Percentiles rank a stretch among this genome's conserved stretches.
Evolutionary conservation across 306 rosid species (phyloP).

Genomic region (Lathyrus sativus): DNA sequence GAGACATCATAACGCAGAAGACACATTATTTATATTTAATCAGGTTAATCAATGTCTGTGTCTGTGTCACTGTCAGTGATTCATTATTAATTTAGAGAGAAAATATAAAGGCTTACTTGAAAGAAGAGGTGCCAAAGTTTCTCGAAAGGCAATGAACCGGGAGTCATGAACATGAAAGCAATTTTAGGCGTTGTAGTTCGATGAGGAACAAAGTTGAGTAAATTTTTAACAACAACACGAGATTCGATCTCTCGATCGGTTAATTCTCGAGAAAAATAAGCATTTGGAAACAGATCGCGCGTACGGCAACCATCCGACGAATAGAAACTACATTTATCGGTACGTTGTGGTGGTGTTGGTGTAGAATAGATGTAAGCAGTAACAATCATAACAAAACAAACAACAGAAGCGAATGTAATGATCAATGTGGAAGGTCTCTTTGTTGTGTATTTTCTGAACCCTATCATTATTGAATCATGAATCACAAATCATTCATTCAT

Average conservation of each 20-base stretch:
- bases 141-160: constrained; percentile 82
- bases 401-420: constrained; percentile 42
- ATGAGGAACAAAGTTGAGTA: constrained; percentile 52
- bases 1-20: neutral
- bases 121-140: constrained; percentile 84
- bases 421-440: constrained; percentile 56
- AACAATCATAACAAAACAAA: constrained; percentile 48
- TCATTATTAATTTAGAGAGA: neutral
- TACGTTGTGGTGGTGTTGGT: constrained; percentile 24
- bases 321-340: constrained; percentile 52
- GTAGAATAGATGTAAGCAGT: constrained; percentile 47
- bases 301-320: constrained; percentile 43
- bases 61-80: neutral
- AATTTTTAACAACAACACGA: constrained; percentile 62
- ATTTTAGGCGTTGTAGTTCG: constrained; percentile 63
- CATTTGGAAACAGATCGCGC: constrained; percentile 20
- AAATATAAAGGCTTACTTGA: constrained; percentile 50
- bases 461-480: constrained; percentile 39
- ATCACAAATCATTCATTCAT: neutral
- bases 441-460: constrained; percentile 49
- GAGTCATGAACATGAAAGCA: constrained; percentile 90
- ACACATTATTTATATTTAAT: neutral
- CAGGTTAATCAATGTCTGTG: neutral
- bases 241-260: constrained; percentile 70
- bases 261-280: constrained; percentile 44